Percentiles rank a stretch among this genome's conserved stretches.
These are phyloP conservation scores for Venturia asperata DNA, from an alignment of 2,329 filamentous ascomycete species.

Conservation along the genomic window DNA sequence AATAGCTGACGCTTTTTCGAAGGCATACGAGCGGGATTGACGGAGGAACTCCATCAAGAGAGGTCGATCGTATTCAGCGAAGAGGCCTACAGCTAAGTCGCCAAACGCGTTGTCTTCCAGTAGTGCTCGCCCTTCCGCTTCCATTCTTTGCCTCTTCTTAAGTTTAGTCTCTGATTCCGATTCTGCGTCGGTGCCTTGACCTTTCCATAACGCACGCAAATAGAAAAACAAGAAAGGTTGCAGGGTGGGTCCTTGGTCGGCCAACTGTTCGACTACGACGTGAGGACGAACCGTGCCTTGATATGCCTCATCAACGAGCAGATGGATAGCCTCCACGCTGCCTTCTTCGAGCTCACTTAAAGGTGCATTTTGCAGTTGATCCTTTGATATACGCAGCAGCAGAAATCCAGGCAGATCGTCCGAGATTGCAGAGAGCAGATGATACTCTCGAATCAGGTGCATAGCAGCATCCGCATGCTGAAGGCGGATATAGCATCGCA, in stretches of 20 bases:
- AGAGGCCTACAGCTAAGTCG: conserved; percentile 78
- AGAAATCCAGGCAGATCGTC: conserved; percentile 90
- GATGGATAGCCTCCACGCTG: conserved; percentile 72
- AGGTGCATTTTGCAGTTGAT: conserved; percentile 58
- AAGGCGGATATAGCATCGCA: conserved; percentile 81
- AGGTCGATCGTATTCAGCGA: conserved; percentile 72
- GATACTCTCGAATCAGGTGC: conserved; percentile 74
- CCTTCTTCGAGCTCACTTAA: conserved; percentile 67
- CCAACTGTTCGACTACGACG: conserved; percentile 71
- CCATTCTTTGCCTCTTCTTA: conserved; percentile 20
- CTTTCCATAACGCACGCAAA: conserved; percentile 76
- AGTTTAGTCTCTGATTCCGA: conserved; percentile 27
- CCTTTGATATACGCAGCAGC: conserved; percentile 70
- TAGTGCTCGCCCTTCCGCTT: conserved; percentile 54
- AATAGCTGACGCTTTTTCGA: conserved; percentile 67
- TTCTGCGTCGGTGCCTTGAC: conserved; percentile 50
- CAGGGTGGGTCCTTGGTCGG: conserved; percentile 46
- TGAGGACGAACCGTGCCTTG: conserved; percentile 76
- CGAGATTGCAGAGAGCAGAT: conserved; percentile 79
- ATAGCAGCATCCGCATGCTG: conserved; percentile 90
- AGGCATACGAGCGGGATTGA: conserved; percentile 77
- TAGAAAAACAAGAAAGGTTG: conserved; percentile 87
- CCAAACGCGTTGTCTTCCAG: conserved; percentile 67
- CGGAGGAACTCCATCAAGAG: conserved; percentile 84
- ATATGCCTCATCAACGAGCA: conserved; percentile 86